Conservation (phyloP, 495 filamentous ascomycete species). For the Podospora conica region DNA sequence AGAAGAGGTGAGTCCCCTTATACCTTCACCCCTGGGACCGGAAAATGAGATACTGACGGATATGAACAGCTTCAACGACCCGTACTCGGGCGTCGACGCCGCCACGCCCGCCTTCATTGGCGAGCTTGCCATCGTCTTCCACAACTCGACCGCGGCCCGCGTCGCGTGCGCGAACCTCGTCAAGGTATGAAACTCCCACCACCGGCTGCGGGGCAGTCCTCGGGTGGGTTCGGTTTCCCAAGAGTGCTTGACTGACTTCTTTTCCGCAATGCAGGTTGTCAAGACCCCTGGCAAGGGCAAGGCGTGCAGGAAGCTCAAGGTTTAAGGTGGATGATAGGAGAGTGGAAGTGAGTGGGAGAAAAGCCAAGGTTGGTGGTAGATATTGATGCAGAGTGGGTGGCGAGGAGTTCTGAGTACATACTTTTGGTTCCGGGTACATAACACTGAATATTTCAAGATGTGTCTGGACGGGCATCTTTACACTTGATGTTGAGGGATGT, state of each 20-base stretch:
- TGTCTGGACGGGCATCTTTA: neutral
- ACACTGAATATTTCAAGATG: neutral
- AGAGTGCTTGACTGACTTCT: neutral
- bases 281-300: neutral
- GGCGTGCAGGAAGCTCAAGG: neutral
- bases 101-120: conserved; percentile 62
- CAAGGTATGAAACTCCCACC: conserved; percentile 6
- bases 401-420: neutral
- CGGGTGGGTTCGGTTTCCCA: too few relatives aligned
- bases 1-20: conserved; percentile 27
- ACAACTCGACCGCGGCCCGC: conserved; percentile 56
- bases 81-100: conserved; percentile 55
- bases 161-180: conserved; percentile 63
- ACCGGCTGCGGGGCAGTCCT: too few relatives aligned
- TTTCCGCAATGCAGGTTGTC: neutral
- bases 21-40: neutral
- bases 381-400: neutral
- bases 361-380: neutral
- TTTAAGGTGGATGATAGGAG: neutral
- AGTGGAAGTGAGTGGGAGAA: neutral
- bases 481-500: neutral
- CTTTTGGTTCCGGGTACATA: neutral
- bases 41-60: conserved; percentile 15
- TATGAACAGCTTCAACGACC: conserved; percentile 53
- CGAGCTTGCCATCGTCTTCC: conserved; percentile 67